Base-by-base conservation (phyloP, 139 green algal genomes). In the Edaphochlamys debaryana region DNA sequence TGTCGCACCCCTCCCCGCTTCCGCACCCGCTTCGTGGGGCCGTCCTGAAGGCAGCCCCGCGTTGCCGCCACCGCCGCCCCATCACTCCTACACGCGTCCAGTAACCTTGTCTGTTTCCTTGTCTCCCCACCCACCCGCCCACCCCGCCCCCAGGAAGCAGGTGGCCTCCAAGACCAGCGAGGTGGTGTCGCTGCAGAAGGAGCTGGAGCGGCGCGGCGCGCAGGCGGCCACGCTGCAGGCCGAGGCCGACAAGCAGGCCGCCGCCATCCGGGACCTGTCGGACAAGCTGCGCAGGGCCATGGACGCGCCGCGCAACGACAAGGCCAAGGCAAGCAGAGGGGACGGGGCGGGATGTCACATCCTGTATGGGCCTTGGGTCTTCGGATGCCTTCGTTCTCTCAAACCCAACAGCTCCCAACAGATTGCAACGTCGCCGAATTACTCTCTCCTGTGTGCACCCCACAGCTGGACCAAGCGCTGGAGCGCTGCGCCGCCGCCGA, bases 111-210 rank as follows among this genome's bases (percentile, higher is more conserved):
- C n/a, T n/a, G n/a, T n/a, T n/a, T n/a, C n/a, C n/a, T n/a, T n/a
- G n/a, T n/a, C n/a, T n/a, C n/a, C n/a, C n/a, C n/a, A n/a, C n/a
- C n/a, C n/a, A n/a, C n/a, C n/a, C n/a, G n/a, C n/a, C n/a, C n/a
- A n/a, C n/a, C n/a, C 56, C 2, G 20, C 4, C 56, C 34, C 50
- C 86, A 90, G 87, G 68, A 89, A 88, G 66, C 86, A 91, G 81
- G 37, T 94, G 60, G 85, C 89, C 23, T 86, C 88, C 23, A 95
- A 93, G 84, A 74, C 45, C 20, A 86, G 88, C 45, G 88, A 91
- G 45, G 69, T 89, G 13, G 85, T 89, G 9, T 84, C 73, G 38
- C 45, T 90, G 45, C 58, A 85, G 34, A 89, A 87, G 63, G 90
- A 92, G 45, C 56, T 79, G 48, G 87, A 93, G 15, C 85, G 86